phyloP scores from a whole-genome alignment of 1,284 basidiomycete species.

The Coniophora puteana region DNA sequence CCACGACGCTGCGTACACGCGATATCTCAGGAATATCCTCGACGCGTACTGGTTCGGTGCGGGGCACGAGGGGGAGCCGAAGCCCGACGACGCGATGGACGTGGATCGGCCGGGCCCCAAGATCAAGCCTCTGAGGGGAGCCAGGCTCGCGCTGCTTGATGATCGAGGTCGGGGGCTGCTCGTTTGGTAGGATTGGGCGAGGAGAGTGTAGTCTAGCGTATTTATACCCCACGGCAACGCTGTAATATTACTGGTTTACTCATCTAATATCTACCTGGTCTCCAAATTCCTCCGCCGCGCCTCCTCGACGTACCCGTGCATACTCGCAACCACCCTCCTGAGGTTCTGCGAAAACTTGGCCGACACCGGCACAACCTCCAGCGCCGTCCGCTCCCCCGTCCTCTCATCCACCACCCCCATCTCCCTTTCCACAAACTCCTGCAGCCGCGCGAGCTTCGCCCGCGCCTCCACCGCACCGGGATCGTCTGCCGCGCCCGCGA shows the following conservation, averaged over 20 bases:
- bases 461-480: conserved; percentile 51
- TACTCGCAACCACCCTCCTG: conserved; percentile 56
- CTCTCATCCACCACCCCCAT: conserved; percentile 36
- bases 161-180: no score
- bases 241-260: no score
- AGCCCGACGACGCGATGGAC: no score
- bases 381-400: conserved; percentile 25
- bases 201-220: no score
- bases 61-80: no score
- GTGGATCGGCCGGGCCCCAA: no score
- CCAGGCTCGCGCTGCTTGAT: no score
- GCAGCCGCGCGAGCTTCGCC: conserved; percentile 51
- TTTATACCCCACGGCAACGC: no score
- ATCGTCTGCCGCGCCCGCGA: conserved; percentile 32
- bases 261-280: no score
- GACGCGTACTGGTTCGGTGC: conserved; percentile 47
- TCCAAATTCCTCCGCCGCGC: no score
- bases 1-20: conserved; percentile 48
- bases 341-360: conserved; percentile 83
- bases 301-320: conserved; percentile 64
- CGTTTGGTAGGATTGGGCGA: no score
- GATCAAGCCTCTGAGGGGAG: no score
- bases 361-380: conserved; percentile 76
- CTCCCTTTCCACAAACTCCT: conserved; percentile 50
- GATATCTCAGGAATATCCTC: conserved; percentile 47